Evolutionary conservation across 257 asterid genomes (phyloP).

Genomic region (Solanum piurae): DNA sequence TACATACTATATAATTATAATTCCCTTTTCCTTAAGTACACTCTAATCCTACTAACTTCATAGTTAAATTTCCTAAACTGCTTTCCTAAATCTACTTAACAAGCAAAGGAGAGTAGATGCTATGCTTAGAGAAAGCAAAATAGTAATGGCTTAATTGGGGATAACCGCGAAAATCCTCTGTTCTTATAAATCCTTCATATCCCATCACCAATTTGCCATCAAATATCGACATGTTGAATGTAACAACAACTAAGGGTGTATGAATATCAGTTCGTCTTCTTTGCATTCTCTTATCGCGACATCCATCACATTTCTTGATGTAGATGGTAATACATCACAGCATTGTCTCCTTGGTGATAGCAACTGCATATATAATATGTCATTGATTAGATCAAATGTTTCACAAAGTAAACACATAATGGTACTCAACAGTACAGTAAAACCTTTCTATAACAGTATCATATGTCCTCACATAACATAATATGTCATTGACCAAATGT

Average conservation of each 20-base stretch:
- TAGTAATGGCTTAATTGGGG: not conserved
- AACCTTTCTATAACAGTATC: not conserved
- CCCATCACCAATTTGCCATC: not conserved
- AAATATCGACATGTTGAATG: not conserved
- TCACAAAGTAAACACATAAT: not conserved
- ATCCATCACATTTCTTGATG: not conserved
- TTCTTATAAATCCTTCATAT: not conserved
- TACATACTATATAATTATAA: not conserved
- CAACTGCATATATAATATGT: not conserved
- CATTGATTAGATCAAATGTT: not conserved
- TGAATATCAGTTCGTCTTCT: not conserved
- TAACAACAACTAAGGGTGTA: not conserved
- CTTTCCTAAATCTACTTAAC: not conserved
- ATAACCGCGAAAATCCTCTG: not conserved
- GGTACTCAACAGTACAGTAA: not conserved
- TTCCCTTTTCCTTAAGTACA: not conserved
- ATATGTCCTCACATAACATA: not conserved
- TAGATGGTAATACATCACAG: not conserved
- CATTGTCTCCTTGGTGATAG: not conserved
- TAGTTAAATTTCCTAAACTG: not conserved
- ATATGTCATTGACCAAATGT: not conserved
- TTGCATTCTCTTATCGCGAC: not conserved
- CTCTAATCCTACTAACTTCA: not conserved
- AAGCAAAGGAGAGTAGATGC: not conserved
- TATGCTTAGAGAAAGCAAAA: not conserved